These are phyloP conservation scores for Odonthalia washingtoniensis DNA, from an alignment of 31 red algal species.

Conservation along the genomic window DNA sequence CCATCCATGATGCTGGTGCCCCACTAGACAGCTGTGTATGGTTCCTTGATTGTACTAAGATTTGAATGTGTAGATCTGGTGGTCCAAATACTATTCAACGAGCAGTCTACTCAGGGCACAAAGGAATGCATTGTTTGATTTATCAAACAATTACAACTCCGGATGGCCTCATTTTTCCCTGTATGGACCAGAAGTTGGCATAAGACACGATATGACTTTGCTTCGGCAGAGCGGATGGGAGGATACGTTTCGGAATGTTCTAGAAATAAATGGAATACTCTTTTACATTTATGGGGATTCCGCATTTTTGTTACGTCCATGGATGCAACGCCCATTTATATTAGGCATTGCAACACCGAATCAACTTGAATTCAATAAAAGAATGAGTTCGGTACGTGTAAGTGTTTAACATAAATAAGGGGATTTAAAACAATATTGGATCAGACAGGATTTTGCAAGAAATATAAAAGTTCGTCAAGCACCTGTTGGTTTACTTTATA, in stretches of 20 bases:
- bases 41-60: constrained; percentile 40
- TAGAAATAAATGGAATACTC: neutral
- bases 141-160: constrained; percentile 27
- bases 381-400: too few relatives aligned
- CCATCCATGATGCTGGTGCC: too few relatives aligned
- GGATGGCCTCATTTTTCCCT: neutral
- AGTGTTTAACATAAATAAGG: too few relatives aligned
- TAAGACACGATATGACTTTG: neutral
- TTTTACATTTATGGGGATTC: neutral
- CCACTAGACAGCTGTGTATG: neutral
- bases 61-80: constrained; percentile 5
- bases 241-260: neutral
- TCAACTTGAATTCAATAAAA: too few relatives aligned
- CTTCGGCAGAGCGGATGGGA: neutral
- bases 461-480: too few relatives aligned
- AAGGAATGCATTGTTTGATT: constrained; percentile 22
- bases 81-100: too few relatives aligned
- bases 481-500: too few relatives aligned
- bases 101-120: neutral
- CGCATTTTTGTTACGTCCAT: neutral
- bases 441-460: too few relatives aligned
- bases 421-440: too few relatives aligned
- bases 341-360: too few relatives aligned
- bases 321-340: neutral
- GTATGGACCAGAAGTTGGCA: constrained; percentile 7